Evolutionary conservation across 768 basidiomycete genomes (phyloP).

Genomic region (Mycena galopus): DNA sequence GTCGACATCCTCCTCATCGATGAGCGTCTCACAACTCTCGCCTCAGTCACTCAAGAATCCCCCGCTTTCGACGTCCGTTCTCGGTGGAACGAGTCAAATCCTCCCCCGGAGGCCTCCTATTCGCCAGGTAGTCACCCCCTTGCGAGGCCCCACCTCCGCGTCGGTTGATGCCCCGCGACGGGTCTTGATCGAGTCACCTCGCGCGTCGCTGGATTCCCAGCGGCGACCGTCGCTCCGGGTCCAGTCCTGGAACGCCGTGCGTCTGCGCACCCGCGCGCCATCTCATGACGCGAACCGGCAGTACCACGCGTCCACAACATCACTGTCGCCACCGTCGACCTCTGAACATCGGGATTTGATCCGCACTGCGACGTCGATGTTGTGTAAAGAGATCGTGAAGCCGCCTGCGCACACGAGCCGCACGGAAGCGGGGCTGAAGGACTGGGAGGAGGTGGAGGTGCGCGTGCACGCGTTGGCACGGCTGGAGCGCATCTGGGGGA

Average conservation of each 20-base stretch:
- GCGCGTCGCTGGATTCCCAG: slow-evolving; percentile 20
- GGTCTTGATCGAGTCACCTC: not conserved
- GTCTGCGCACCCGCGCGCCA: slow-evolving; percentile 58
- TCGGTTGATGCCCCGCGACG: slow-evolving; percentile 43
- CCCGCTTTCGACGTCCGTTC: slow-evolving; percentile 54
- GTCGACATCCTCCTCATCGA: slow-evolving; percentile 51
- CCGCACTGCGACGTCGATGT: slow-evolving; percentile 70
- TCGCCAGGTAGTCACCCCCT: slow-evolving; percentile 56
- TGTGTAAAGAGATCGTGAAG: slow-evolving; percentile 76
- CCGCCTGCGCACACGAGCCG: slow-evolving; percentile 68
- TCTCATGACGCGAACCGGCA: slow-evolving; percentile 65
- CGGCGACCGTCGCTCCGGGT: slow-evolving; percentile 53
- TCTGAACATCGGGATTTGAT: slow-evolving; percentile 77
- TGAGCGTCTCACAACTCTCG: slow-evolving; percentile 53
- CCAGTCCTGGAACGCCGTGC: slow-evolving; percentile 58
- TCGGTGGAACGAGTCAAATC: slow-evolving; percentile 55
- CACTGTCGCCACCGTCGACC: slow-evolving; percentile 62
- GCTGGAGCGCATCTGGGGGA: slow-evolving; percentile 84
- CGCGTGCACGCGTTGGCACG: slow-evolving; percentile 71
- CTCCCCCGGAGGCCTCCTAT: slow-evolving; percentile 58
- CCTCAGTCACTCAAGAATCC: slow-evolving; percentile 45
- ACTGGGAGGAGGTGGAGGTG: slow-evolving; percentile 84
- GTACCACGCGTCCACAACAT: slow-evolving; percentile 71
- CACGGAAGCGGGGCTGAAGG: slow-evolving; percentile 61
- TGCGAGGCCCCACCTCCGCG: slow-evolving; percentile 59